Percentiles rank a stretch among this genome's conserved stretches.
phyloP scores from a whole-genome alignment of 208 protist genomes.

The Acanthamoeba healyi region DNA sequence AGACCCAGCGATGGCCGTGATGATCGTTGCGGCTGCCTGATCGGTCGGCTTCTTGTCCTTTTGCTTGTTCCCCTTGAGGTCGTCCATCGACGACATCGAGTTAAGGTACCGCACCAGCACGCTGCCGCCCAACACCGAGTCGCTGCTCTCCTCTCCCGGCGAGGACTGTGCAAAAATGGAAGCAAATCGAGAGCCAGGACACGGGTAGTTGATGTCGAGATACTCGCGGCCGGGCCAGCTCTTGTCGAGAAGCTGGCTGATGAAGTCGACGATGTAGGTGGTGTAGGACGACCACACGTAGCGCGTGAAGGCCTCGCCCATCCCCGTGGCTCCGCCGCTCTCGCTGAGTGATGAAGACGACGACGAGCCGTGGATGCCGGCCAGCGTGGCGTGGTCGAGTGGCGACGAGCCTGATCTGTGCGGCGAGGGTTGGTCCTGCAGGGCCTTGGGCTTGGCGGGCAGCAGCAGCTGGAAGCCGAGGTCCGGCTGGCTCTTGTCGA shows the following conservation, averaged over 20 bases:
- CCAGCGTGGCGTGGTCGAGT: not conserved
- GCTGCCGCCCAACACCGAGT: slow-evolving; percentile 62
- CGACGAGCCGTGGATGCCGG: slow-evolving; percentile 2
- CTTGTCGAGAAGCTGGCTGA: slow-evolving; percentile 63
- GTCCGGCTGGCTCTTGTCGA: slow-evolving; percentile 48
- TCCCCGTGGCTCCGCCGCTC: not conserved
- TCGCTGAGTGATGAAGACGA: slow-evolving; percentile 35
- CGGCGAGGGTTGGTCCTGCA: slow-evolving; percentile 9
- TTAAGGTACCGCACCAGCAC: slow-evolving; percentile 70
- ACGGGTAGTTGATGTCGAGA: slow-evolving; percentile 61
- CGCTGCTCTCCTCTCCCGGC: slow-evolving; percentile 69
- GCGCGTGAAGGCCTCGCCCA: slow-evolving; percentile 30
- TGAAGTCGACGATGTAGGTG: slow-evolving; percentile 71
- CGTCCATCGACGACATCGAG: slow-evolving; percentile 63
- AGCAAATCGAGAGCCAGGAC: slow-evolving; percentile 48
- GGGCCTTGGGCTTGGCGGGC: slow-evolving; percentile 50
- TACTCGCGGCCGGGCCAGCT: slow-evolving; percentile 53
- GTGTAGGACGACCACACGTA: slow-evolving; percentile 73
- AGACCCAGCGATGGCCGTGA: too few species aligned
- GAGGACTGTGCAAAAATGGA: slow-evolving; percentile 55
- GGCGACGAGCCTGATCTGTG: not conserved
- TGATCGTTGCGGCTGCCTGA: too few species aligned
- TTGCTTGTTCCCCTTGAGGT: slow-evolving; percentile 52
- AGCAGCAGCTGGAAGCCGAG: slow-evolving; percentile 71
- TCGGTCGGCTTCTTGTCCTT: slow-evolving; percentile 8